These are phyloP conservation scores for Prunus campanulata DNA, from an alignment of 306 rosid species.

Conservation along the genomic window DNA sequence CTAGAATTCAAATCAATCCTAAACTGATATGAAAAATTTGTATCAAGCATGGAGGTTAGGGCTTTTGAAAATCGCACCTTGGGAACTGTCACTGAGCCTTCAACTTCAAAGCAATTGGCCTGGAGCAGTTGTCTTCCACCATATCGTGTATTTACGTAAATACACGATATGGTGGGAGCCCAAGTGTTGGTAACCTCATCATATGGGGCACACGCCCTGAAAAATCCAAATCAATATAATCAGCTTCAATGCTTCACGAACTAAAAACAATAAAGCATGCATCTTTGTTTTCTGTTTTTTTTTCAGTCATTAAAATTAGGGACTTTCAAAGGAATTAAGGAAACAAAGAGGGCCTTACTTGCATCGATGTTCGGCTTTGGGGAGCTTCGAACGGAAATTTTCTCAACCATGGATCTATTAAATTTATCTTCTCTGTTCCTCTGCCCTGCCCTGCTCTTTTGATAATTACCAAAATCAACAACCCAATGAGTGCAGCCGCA, in stretches of 20 bases:
- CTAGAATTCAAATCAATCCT: too few species aligned
- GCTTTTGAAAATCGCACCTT: too few species aligned
- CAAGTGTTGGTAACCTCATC: slow-evolving; percentile 45
- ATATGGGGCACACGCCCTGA: slow-evolving; percentile 54
- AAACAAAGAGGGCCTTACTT: slow-evolving; percentile 44
- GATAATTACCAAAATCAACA: slow-evolving; percentile 41
- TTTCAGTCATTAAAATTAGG: background rate
- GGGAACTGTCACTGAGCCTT: too few species aligned
- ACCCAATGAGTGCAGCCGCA: slow-evolving; percentile 35
- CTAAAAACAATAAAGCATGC: background rate
- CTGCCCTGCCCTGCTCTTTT: slow-evolving; percentile 24
- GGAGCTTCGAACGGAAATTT: slow-evolving; percentile 26
- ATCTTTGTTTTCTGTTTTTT: background rate
- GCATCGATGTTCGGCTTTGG: slow-evolving; percentile 40
- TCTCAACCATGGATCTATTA: slow-evolving; percentile 40
- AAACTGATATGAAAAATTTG: too few species aligned
- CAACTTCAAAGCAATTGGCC: too few species aligned
- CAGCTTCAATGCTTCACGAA: background rate
- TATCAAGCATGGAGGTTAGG: too few species aligned
- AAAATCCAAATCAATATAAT: background rate
- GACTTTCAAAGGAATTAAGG: background rate
- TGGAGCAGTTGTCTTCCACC: too few species aligned
- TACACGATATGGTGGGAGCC: slow-evolving; percentile 53
- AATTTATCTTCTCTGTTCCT: slow-evolving; percentile 23
- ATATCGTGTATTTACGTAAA: too few species aligned